Percentiles rank a stretch among this genome's conserved stretches.
These are phyloP conservation scores for Pelargonium citronellum DNA, from an alignment of 441 rosid species.

Conservation along the genomic window DNA sequence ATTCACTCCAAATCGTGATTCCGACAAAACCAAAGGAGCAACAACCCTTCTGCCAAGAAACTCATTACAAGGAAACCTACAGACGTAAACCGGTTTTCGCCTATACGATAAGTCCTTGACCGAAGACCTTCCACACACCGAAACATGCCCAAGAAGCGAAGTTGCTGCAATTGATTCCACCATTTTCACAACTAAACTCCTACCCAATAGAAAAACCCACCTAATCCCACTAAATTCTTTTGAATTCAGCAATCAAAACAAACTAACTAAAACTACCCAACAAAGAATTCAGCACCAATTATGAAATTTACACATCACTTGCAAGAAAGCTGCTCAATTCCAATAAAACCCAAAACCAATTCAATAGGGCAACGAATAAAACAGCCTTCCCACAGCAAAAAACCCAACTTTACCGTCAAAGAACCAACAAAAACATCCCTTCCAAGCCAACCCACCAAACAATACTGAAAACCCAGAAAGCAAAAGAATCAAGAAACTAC, in stretches of 20 bases:
- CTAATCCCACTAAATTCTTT: no score
- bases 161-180: slow-evolving; percentile 61
- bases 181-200: slow-evolving; percentile 35
- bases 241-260: background rate
- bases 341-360: slow-evolving; percentile 17
- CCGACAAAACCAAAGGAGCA: slow-evolving; percentile 20
- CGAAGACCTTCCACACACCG: slow-evolving; percentile 35
- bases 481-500: background rate
- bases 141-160: slow-evolving; percentile 51
- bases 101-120: slow-evolving; percentile 30
- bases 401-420: slow-evolving; percentile 27
- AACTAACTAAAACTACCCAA: slow-evolving; percentile 11
- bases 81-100: slow-evolving; percentile 29
- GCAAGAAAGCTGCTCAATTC: slow-evolving; percentile 24
- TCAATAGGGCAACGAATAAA: slow-evolving; percentile 18
- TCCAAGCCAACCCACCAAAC: slow-evolving; percentile 25
- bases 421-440: slow-evolving; percentile 23
- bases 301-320: slow-evolving; percentile 21
- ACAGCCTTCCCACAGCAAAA: slow-evolving; percentile 29
- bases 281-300: slow-evolving; percentile 16
- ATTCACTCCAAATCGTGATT: slow-evolving; percentile 29
- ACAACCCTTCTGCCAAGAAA: slow-evolving; percentile 33
- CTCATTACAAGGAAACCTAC: slow-evolving; percentile 28
- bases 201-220: slow-evolving; percentile 2
- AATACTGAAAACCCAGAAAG: slow-evolving; percentile 31